These are phyloP conservation scores for Galerina marginata DNA, from an alignment of 768 basidiomycete genomes.

Conservation along the genomic window DNA sequence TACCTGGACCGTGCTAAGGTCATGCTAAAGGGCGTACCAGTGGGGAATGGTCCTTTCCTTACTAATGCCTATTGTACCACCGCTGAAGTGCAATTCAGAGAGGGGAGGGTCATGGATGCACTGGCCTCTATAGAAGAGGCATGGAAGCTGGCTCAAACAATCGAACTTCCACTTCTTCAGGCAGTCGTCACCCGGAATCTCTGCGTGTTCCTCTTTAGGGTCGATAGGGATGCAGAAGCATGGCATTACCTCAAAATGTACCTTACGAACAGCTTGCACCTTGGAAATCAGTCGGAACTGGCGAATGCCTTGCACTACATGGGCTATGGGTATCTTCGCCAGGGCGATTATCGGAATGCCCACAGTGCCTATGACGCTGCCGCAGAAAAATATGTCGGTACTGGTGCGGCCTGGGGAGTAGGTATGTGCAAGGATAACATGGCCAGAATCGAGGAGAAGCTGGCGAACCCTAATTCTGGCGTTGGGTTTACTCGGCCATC, in stretches of 20 bases:
- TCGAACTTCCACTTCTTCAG: not conserved
- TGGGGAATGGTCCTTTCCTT: not conserved
- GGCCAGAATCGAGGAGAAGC: too few relatives aligned
- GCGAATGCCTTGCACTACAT: conserved; percentile 2
- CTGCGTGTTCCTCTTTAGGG: conserved; percentile 1
- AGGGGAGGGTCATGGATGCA: not conserved
- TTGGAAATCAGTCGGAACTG: not conserved
- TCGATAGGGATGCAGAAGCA: conserved; percentile 1
- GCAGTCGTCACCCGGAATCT: not conserved
- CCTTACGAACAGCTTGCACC: not conserved
- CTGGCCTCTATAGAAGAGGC: not conserved
- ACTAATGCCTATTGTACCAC: not conserved
- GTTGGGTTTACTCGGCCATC: too few relatives aligned
- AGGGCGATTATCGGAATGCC: conserved; percentile 8
- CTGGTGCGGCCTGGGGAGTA: not conserved
- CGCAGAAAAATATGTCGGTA: not conserved
- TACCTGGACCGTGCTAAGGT: not conserved
- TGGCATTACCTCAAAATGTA: not conserved
- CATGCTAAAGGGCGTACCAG: not conserved
- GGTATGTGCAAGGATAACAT: too few relatives aligned
- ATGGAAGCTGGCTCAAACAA: not conserved
- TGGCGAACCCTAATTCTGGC: too few relatives aligned
- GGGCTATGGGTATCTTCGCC: conserved; percentile 12
- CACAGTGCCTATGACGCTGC: conserved; percentile 9
- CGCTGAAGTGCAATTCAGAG: not conserved